Conservation (phyloP, 306 rosid genomes). For the Glycyrrhiza uralensis region DNA sequence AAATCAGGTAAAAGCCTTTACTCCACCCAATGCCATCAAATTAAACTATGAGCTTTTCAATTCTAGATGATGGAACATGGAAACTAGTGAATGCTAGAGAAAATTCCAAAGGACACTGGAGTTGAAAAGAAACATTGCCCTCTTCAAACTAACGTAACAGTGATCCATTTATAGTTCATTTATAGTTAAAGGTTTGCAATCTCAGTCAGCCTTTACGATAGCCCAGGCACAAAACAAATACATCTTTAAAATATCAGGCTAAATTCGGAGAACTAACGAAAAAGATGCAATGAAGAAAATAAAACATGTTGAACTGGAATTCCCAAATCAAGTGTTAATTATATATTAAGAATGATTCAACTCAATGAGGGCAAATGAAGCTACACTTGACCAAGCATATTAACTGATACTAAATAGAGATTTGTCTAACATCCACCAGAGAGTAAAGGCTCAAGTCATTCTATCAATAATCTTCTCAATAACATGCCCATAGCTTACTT, state of each 20-base stretch:
- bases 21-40: neutral
- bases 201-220: neutral
- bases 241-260: neutral
- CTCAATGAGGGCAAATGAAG: neutral
- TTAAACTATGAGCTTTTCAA: neutral
- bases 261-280: neutral
- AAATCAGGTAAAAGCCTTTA: neutral
- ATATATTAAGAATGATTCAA: too few species aligned
- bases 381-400: neutral
- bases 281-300: neutral
- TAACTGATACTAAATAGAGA: neutral
- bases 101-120: neutral
- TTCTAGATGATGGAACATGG: neutral
- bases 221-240: neutral
- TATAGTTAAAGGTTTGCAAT: neutral
- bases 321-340: neutral
- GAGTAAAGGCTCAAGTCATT: neutral
- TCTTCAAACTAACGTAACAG: neutral
- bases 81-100: neutral
- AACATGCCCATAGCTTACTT: too few species aligned
- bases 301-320: neutral
- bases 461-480: too few species aligned
- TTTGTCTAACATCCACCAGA: neutral
- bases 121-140: neutral
- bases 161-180: neutral